Conservation (phyloP, 1,284 basidiomycete genomes). For the Cryptococcus neoformans region DNA sequence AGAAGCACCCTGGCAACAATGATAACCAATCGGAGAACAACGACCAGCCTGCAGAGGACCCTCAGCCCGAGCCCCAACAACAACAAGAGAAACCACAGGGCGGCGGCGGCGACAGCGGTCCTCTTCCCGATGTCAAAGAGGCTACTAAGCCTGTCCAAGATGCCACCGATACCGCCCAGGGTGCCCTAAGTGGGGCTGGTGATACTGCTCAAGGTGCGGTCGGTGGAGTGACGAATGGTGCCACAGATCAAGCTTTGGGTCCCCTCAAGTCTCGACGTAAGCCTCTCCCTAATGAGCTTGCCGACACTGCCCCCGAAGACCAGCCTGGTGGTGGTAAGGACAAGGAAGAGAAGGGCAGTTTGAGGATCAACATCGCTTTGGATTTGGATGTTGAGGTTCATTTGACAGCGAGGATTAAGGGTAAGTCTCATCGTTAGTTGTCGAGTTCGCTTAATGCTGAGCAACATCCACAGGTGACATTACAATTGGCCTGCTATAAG, state of each 20-base stretch:
- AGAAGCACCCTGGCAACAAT: background rate
- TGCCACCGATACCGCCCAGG: background rate
- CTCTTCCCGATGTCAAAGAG: background rate
- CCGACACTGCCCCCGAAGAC: conserved; percentile 2
- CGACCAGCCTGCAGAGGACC: background rate
- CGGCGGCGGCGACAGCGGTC: background rate
- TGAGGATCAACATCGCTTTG: conserved; percentile 17
- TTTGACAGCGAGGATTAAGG: conserved; percentile 17
- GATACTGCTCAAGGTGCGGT: background rate
- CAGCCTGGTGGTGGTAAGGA: conserved; percentile 9
- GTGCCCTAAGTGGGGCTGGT: background rate
- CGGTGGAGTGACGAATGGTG: background rate
- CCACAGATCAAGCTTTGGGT: conserved; percentile 1
- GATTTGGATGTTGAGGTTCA: conserved; percentile 23
- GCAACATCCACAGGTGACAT: conserved; percentile 7
- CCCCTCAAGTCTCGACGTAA: conserved; percentile 1
- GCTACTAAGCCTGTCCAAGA: conserved; percentile 1
- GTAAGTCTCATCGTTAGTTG: conserved; percentile 1
- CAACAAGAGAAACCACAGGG: background rate
- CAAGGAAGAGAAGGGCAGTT: conserved; percentile 12
- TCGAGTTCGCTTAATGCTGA: background rate
- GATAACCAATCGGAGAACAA: background rate
- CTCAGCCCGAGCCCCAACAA: background rate
- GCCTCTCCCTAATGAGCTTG: conserved; percentile 3
- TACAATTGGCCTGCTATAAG: conserved; percentile 20